These are phyloP conservation scores for Pyricularia grisea DNA, from an alignment of 2,329 filamentous ascomycete genomes.

Conservation along the genomic window DNA sequence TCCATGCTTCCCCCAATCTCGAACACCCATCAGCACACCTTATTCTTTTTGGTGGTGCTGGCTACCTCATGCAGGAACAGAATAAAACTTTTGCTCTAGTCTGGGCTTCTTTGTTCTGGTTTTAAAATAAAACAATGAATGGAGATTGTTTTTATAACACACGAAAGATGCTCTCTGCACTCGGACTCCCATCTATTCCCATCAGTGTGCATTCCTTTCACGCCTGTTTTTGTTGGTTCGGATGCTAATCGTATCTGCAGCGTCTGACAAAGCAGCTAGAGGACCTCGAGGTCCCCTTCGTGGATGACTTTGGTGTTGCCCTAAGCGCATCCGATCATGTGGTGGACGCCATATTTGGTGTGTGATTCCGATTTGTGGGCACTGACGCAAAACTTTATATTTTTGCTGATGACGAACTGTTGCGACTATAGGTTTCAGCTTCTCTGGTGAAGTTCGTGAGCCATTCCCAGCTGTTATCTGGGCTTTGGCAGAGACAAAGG, in stretches of 20 bases:
- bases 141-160: background rate
- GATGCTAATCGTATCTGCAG: slow-evolving; percentile 33
- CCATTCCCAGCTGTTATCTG: slow-evolving; percentile 79
- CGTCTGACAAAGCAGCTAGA: slow-evolving; percentile 77
- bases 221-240: slow-evolving; percentile 8
- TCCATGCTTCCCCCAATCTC: background rate
- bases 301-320: slow-evolving; percentile 64
- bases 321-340: slow-evolving; percentile 66
- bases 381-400: background rate
- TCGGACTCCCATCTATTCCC: background rate
- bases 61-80: background rate
- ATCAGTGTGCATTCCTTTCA: slow-evolving; percentile 6
- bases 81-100: background rate
- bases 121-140: background rate
- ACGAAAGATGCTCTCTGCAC: background rate
- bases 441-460: slow-evolving; percentile 84
- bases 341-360: slow-evolving; percentile 88
- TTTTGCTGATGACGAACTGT: background rate
- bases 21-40: background rate
- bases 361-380: slow-evolving; percentile 12
- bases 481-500: slow-evolving; percentile 59
- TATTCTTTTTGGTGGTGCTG: background rate
- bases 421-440: slow-evolving; percentile 65
- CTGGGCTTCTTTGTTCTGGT: background rate
- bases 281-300: slow-evolving; percentile 75